Conservation (phyloP, 1,284 basidiomycete genomes). For the Sutorius eximius region DNA sequence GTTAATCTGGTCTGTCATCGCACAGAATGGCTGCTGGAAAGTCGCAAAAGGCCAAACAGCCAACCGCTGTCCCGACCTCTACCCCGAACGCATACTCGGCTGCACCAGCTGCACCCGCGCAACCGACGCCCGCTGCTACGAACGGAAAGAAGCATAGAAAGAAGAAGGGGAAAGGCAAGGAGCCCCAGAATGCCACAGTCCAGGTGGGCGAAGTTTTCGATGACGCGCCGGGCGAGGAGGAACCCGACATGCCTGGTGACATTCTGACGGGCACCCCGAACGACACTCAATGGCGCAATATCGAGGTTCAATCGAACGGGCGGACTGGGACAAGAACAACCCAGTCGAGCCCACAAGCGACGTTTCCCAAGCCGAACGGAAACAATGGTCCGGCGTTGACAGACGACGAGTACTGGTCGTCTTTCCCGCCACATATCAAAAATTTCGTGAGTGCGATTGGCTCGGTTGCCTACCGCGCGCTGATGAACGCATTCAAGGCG, state of each 20-base stretch:
- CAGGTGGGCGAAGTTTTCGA: slow-evolving; percentile 28
- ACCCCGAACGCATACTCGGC: slow-evolving; percentile 8
- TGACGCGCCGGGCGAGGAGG: slow-evolving; percentile 28
- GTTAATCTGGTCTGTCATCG: slow-evolving; percentile 22
- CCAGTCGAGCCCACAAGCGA: slow-evolving; percentile 14
- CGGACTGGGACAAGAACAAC: slow-evolving; percentile 30
- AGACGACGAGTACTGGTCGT: slow-evolving; percentile 53
- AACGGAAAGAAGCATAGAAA: slow-evolving; percentile 48
- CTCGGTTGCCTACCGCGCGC: slow-evolving; percentile 22
- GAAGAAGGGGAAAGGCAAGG: slow-evolving; percentile 45
- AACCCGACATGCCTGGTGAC: slow-evolving; percentile 38
- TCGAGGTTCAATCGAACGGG: slow-evolving; percentile 44
- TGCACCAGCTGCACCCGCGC: slow-evolving; percentile 8
- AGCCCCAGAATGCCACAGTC: slow-evolving; percentile 15
- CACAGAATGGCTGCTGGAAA: slow-evolving; percentile 31
- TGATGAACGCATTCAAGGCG: slow-evolving; percentile 42
- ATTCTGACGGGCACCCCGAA: slow-evolving; percentile 50
- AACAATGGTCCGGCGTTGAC: slow-evolving; percentile 26
- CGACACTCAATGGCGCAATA: slow-evolving; percentile 55
- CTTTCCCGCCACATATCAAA: slow-evolving; percentile 52
- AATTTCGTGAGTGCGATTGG: slow-evolving; percentile 47
- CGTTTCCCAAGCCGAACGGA: slow-evolving; percentile 27
- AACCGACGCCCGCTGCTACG: slow-evolving; percentile 5
- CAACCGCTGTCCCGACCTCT: slow-evolving; percentile 5
- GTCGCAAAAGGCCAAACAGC: slow-evolving; percentile 29